phyloP scores from a whole-genome alignment of 495 filamentous ascomycete genomes.

The Xanthoparmelia taractica region DNA sequence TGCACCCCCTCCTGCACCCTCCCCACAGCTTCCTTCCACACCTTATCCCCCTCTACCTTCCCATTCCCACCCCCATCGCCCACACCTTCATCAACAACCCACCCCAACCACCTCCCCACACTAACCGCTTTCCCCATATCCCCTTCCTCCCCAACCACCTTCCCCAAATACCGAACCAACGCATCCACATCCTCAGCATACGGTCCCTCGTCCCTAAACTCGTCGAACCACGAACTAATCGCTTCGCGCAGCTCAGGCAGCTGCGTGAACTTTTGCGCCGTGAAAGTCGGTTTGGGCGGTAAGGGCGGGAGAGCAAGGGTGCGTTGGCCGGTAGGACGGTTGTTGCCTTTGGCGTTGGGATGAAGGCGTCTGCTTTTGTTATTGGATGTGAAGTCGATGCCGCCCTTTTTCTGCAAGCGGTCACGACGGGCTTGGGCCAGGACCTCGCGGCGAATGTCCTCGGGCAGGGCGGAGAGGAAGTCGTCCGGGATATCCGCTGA shows the following conservation, averaged over 20 bases:
- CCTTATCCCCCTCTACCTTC: not conserved
- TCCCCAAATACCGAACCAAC: slow-evolving; percentile 56
- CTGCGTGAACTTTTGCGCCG: slow-evolving; percentile 47
- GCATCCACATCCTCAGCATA: slow-evolving; percentile 69
- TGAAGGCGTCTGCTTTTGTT: slow-evolving; percentile 15
- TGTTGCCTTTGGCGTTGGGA: slow-evolving; percentile 20
- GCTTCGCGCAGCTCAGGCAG: slow-evolving; percentile 53
- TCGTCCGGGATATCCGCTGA: slow-evolving; percentile 51
- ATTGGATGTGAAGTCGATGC: slow-evolving; percentile 27
- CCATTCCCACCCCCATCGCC: slow-evolving; percentile 17
- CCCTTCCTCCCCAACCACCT: slow-evolving; percentile 62
- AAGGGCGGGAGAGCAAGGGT: slow-evolving; percentile 44
- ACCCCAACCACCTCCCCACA: slow-evolving; percentile 62
- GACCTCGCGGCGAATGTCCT: slow-evolving; percentile 71
- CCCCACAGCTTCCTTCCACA: slow-evolving; percentile 49
- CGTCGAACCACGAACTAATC: slow-evolving; percentile 58
- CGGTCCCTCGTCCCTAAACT: slow-evolving; percentile 61
- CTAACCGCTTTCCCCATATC: slow-evolving; percentile 67
- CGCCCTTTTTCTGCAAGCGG: slow-evolving; percentile 41
- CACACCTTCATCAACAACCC: slow-evolving; percentile 54
- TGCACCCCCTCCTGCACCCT: slow-evolving; percentile 52
- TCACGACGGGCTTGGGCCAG: slow-evolving; percentile 60
- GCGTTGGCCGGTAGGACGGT: slow-evolving; percentile 34
- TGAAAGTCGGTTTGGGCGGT: slow-evolving; percentile 55
- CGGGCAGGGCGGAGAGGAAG: slow-evolving; percentile 74